These are phyloP conservation scores for Leptodermis oblonga DNA, from an alignment of 257 asterid species.

Conservation along the genomic window DNA sequence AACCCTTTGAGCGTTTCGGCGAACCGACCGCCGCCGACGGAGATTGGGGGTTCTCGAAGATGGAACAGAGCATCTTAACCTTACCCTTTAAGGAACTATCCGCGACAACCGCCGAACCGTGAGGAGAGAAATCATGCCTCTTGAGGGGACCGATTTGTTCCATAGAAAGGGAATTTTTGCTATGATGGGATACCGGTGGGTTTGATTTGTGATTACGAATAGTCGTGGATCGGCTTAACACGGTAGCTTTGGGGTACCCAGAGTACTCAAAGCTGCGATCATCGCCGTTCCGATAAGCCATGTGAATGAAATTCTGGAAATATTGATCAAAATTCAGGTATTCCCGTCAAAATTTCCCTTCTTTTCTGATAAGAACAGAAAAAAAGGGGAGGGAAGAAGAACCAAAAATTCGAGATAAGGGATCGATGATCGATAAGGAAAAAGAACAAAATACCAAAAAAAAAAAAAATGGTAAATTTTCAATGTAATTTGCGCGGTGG, in stretches of 20 bases:
- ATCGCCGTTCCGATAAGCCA: slow-evolving; percentile 35
- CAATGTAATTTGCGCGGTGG: not conserved
- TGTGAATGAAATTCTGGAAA: not conserved
- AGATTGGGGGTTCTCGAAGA: slow-evolving; percentile 43
- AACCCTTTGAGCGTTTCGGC: slow-evolving; percentile 23
- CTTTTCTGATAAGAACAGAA: not conserved
- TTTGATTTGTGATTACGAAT: slow-evolving; percentile 22
- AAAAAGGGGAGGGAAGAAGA: slow-evolving; percentile 1
- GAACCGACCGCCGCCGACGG: slow-evolving; percentile 10
- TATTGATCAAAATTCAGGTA: not conserved
- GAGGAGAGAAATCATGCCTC: slow-evolving; percentile 38
- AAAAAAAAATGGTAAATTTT: not conserved
- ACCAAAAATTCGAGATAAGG: not conserved
- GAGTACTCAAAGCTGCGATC: slow-evolving; percentile 28
- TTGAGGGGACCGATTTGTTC: slow-evolving; percentile 64
- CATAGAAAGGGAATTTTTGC: slow-evolving; percentile 37
- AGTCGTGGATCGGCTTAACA: slow-evolving; percentile 62
- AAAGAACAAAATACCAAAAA: not conserved
- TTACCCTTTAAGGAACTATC: slow-evolving; percentile 72
- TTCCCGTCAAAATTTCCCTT: not conserved
- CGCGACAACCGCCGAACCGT: slow-evolving; percentile 58
- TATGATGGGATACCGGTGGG: slow-evolving; percentile 21
- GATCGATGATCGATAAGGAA: slow-evolving; percentile 9
- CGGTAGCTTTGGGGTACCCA: slow-evolving; percentile 29
- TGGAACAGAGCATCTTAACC: slow-evolving; percentile 59